A percentile compares a stretch with the other conserved stretches of the same genome.
Conservation (phyloP, 202 grass and related monocot species). For the Schoenoplectus triqueter region DNA sequence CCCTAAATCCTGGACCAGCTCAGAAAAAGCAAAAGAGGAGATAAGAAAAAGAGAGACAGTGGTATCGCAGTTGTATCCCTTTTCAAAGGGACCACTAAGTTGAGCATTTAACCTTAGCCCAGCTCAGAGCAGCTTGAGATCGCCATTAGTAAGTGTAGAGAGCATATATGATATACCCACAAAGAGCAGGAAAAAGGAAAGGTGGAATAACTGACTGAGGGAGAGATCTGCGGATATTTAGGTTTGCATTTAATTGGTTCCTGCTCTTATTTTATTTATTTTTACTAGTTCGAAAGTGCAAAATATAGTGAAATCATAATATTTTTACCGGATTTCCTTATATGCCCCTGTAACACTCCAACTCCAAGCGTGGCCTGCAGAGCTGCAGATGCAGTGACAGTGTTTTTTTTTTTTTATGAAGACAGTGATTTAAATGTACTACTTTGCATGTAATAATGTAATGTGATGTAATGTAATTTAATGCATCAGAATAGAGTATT, state of each 20-base stretch:
- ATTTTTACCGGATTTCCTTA: conserved; percentile 15
- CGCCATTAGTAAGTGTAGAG: conserved; percentile 50
- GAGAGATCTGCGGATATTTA: conserved; percentile 51
- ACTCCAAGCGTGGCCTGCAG: background rate
- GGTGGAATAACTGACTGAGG: background rate
- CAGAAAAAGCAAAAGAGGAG: conserved; percentile 28
- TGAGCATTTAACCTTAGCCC: conserved; percentile 45
- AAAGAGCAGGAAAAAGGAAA: conserved; percentile 1
- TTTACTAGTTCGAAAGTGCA: conserved; percentile 45
- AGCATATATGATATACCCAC: conserved; percentile 1
- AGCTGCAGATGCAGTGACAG: background rate
- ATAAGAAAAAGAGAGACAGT: conserved; percentile 31
- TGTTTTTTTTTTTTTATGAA: background rate
- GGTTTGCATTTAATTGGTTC: conserved; percentile 65
- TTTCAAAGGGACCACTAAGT: background rate
- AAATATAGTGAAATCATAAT: conserved; percentile 8
- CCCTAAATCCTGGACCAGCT: conserved; percentile 43
- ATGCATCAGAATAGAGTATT: too few relatives aligned
- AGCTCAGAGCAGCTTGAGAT: conserved; percentile 62
- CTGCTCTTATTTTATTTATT: background rate
- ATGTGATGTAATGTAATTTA: too few relatives aligned
- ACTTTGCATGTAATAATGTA: too few relatives aligned
- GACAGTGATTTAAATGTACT: background rate
- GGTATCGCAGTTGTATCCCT: background rate
- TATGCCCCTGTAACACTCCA: background rate